Conservation (phyloP, 2,329 filamentous ascomycete species). For the Laburnicola sp. region DNA sequence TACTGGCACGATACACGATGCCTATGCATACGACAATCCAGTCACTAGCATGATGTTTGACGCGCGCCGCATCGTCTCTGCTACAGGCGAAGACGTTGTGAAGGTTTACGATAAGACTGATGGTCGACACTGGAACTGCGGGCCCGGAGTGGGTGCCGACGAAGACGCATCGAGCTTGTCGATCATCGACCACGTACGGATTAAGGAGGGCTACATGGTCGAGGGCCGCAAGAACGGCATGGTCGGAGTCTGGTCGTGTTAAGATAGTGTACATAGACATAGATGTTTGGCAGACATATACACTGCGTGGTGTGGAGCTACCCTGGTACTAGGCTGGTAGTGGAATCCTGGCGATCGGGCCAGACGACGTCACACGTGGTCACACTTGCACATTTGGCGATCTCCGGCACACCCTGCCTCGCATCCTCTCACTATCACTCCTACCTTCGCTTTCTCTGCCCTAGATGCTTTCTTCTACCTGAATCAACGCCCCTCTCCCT, state of each 20-base stretch:
- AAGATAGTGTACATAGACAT: constrained; percentile 17
- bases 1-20: constrained; percentile 92
- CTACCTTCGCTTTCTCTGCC: constrained; percentile 13
- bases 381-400: neutral
- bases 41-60: constrained; percentile 99
- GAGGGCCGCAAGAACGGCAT: constrained; percentile 87
- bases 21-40: constrained; percentile 90
- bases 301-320: constrained; percentile 20
- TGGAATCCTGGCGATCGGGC: neutral
- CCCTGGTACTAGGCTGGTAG: neutral
- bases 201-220: constrained; percentile 91
- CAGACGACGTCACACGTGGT: constrained; percentile 7
- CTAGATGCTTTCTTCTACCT: constrained; percentile 10
- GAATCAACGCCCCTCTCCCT: neutral
- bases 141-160: constrained; percentile 71
- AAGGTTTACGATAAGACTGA: constrained; percentile 99
- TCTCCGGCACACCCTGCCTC: neutral
- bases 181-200: constrained; percentile 77
- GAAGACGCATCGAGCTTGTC: constrained; percentile 61
- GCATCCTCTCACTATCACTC: neutral
- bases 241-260: constrained; percentile 77
- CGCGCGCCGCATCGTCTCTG: constrained; percentile 80
- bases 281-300: constrained; percentile 4
- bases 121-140: constrained; percentile 94
- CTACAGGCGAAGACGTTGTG: constrained; percentile 88